Evolutionary conservation across 371 early-diverging fungal genomes (phyloP), one percentile per base, ranked within the genome.

Genomic region (Syncephalastrum sp.): DNA sequence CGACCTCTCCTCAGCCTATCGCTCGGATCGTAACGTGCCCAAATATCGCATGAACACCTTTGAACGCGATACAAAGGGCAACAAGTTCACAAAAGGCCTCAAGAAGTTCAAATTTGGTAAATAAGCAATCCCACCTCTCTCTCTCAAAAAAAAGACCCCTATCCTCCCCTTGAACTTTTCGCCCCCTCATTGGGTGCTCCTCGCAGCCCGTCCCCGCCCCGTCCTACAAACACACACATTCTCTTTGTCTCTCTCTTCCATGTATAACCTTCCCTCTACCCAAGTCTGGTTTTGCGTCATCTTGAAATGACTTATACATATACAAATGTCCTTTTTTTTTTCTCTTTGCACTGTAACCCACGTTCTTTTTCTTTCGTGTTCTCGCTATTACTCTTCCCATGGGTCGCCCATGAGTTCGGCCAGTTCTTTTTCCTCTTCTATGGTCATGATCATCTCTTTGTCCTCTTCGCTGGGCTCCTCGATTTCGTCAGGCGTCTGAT

Each of bases 351-450:
- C 21, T 21, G 21, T 21, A 21, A 21, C 2, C 21, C 21, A 21
- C 21, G 21, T 21, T 21, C 21, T 7, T 33, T 33, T 33, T 2
- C 10, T 10, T 33, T 10, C 8, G 38, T 33, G 2, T 33, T 33
- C 10, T 10, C 12, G 2, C 5, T 27, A 4, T 42, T 54, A 27
- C 5, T 46, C 8, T 12, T 6, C 47, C 23, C 19, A 46, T 46
- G 15, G 75, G 49, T 82, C 83, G 45, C 79, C 79, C 84, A 90
- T 82, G 29, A 93, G 76, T 63, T 92, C 94, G 5, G 82, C 90
- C 54, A 94, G 66, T 69, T 92, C 47, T 43, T 27, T 50, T 42
- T 50, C 49, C 43, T 57, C 60, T 41, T 42, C 33, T 53, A 65
- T 53, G 23, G 47, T 52, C 46, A 46, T 60, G 24, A 50, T 50